phyloP scores from a whole-genome alignment of 1,284 basidiomycete genomes.

The Hemileia vastatrix region DNA sequence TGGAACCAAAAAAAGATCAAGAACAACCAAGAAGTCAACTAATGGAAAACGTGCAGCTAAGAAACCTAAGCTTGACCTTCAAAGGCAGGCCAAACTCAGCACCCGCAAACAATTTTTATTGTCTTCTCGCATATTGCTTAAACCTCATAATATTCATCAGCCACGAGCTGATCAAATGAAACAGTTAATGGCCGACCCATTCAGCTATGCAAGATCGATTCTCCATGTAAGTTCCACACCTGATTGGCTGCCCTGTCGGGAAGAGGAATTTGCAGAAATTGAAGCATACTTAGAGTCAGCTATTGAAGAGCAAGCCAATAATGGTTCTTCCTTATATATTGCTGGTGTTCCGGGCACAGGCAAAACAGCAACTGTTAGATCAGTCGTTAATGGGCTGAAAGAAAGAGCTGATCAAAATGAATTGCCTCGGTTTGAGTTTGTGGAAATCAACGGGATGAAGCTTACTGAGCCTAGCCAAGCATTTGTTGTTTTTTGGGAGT shows the following conservation, averaged over 20 bases:
- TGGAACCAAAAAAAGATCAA: too few species aligned
- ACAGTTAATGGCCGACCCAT: too few species aligned
- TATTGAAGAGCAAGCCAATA: conserved; percentile 80
- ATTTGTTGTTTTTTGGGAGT: conserved; percentile 80
- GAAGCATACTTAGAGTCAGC: conserved; percentile 70
- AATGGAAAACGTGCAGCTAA: too few species aligned
- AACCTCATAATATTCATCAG: too few species aligned
- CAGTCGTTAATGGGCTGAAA: conserved; percentile 76
- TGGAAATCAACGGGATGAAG: conserved; percentile 94
- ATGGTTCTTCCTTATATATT: conserved; percentile 91
- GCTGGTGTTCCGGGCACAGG: conserved; percentile 97
- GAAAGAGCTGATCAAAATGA: conserved; percentile 72
- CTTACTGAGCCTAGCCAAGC: conserved; percentile 80
- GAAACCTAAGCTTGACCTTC: too few species aligned
- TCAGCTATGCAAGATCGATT: conserved; percentile 72
- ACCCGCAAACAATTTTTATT: too few species aligned
- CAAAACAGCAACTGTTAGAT: conserved; percentile 95
- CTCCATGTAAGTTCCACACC: conserved; percentile 90
- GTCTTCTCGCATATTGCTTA: too few species aligned
- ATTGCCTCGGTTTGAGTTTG: conserved; percentile 84
- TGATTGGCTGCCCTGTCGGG: conserved; percentile 77
- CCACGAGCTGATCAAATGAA: too few species aligned
- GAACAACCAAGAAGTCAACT: too few species aligned
- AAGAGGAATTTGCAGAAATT: conserved; percentile 72
- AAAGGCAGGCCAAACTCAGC: too few species aligned